phyloP scores from a whole-genome alignment of 805 yeast species.

The Saccharomycopsis guyanensis region DNA sequence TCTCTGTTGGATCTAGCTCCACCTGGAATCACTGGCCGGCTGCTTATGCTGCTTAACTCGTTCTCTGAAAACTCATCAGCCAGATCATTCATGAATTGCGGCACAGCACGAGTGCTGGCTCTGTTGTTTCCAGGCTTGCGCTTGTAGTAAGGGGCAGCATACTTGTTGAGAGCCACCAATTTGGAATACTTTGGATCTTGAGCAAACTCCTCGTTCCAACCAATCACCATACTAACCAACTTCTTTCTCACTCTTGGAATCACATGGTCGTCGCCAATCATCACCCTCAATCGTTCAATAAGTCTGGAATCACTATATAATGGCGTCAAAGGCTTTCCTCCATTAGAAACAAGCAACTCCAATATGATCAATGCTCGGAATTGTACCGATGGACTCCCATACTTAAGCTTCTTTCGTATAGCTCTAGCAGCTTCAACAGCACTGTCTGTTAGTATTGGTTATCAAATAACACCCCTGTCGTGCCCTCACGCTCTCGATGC shows the following conservation, averaged over 20 bases:
- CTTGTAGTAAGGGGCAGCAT: conserved; percentile 20
- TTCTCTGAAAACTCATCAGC: conserved; percentile 22
- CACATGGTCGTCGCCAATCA: conserved; percentile 30
- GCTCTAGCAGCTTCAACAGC: conserved; percentile 79
- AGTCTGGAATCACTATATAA: conserved; percentile 64
- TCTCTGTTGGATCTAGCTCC: conserved; percentile 28
- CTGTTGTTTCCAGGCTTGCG: conserved; percentile 22
- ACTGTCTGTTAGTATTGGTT: conserved; percentile 2
- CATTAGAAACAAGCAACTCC: conserved; percentile 55
- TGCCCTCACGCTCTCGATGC: background rate
- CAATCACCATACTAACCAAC: conserved; percentile 43
- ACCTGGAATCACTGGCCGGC: conserved; percentile 28
- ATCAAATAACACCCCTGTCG: background rate
- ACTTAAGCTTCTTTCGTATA: conserved; percentile 77
- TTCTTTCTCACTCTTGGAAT: conserved; percentile 39
- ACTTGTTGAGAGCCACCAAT: conserved; percentile 39
- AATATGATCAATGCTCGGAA: conserved; percentile 51
- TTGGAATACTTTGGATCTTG: conserved; percentile 43
- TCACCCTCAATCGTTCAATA: conserved; percentile 46
- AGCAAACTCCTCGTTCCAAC: conserved; percentile 59
- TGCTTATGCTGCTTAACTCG: conserved; percentile 21
- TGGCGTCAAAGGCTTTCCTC: conserved; percentile 29
- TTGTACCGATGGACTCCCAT: conserved; percentile 65
- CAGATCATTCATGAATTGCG: conserved; percentile 22
- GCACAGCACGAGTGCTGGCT: conserved; percentile 5